Evolutionary conservation across 768 basidiomycete species (phyloP), one percentile per base, ranked within the genome.

Genomic region (Hebeloma cylindrosporum): DNA sequence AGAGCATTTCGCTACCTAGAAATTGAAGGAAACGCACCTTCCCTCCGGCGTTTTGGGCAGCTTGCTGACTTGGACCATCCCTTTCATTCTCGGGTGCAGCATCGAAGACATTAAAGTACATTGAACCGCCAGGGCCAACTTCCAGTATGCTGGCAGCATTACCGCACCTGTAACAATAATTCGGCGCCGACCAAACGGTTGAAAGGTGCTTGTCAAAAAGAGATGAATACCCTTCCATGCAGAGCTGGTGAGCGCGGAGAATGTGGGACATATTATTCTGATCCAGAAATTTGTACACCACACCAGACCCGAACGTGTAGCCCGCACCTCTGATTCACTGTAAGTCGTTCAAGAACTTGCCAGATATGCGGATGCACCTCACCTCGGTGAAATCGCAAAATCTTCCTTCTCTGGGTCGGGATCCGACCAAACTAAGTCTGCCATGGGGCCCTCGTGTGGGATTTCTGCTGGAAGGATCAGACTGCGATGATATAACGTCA

Each of bases 201-300:
- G 91, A 93, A 43, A 99, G 78, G 58, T 91, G 90, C 52, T 91
- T 85, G 64, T 94, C 93, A 55, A 97, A 98, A 22, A 98, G 76
- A n/a, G 93, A 92, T n/a, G 88, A 80, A 64, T 92, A 98, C 0
- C 96, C 96, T 66, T 99, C 96, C 96, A 99, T 98, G 67, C 96
- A 98, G 7, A 99, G 79, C 61, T 99, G 96, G 64, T 99, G 96
- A 17, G 96, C 96, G 17, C 96, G 91, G 17, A 98, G 80, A 57
- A 99, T 96, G 63, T 97, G 95, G 16, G 88, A 84, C 93, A 99
- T 96, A 54, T 84, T 78, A 70, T 99, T 99, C 40, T 90, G 85
- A 61, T 93, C 85, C 43, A 98, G 80, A 67, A 99, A 99, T 65
- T 98, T 98, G 71, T 91, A 85, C 21, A 98, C 96, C 43, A 99